Conservation (phyloP, 2,329 filamentous ascomycete species). For the Massarina eburnea region DNA sequence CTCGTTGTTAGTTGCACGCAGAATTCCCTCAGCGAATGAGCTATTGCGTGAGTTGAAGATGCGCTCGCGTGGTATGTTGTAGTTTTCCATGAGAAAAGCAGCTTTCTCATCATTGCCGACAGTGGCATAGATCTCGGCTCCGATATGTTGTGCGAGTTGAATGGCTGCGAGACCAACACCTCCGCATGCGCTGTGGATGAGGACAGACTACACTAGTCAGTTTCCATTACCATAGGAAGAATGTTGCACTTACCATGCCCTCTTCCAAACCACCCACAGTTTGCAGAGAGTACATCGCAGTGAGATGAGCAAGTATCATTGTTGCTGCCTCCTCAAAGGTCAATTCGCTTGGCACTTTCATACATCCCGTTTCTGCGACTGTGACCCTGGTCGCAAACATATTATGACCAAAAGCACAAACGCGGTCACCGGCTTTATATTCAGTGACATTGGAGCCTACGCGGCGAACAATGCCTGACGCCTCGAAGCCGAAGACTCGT, state of each 20-base stretch:
- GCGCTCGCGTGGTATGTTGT: constrained; percentile 20
- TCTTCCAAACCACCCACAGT: constrained; percentile 16
- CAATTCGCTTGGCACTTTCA: constrained; percentile 27
- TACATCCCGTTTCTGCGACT: constrained; percentile 2
- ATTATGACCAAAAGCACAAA: constrained; percentile 4
- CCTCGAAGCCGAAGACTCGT: constrained; percentile 12
- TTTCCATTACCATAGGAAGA: too few species aligned
- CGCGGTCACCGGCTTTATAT: constrained; percentile 20
- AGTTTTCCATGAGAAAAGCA: constrained; percentile 14
- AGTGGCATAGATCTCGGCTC: constrained; percentile 29
- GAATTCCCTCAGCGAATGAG: constrained; percentile 3
- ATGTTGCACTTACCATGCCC: constrained; percentile 12
- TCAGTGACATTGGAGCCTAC: constrained; percentile 13
- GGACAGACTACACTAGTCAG: constrained; percentile 3
- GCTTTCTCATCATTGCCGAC: constrained; percentile 22
- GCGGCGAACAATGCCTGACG: constrained; percentile 14
- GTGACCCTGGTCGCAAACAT: constrained; percentile 6
- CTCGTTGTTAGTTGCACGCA: constrained; percentile 15
- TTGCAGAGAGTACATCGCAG: constrained; percentile 24
- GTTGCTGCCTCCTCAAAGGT: constrained; percentile 29
- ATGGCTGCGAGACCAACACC: constrained; percentile 24
- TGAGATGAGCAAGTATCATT: constrained; percentile 23
- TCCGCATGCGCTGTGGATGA: constrained; percentile 23
- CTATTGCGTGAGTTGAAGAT: constrained; percentile 36
- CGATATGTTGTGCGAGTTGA: constrained; percentile 15